Evolutionary conservation across 192 early-diverging fungal genomes (phyloP).

Genomic region (Phycomyces blakesleeanus): DNA sequence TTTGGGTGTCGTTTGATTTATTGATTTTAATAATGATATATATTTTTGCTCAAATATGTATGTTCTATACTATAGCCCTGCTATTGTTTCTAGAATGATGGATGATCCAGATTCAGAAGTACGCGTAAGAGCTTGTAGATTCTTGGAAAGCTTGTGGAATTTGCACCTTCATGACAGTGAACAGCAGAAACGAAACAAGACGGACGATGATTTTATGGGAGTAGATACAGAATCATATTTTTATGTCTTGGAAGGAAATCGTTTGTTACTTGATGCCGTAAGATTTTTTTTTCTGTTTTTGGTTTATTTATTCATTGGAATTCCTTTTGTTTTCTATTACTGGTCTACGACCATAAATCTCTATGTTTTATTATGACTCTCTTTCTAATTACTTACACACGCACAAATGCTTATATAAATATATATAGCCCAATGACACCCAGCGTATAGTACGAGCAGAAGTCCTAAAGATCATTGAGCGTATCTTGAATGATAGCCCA

Average conservation of each 20-base stretch:
- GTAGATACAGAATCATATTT: slow-evolving; percentile 35
- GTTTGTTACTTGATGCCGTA: slow-evolving; percentile 39
- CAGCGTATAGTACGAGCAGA: slow-evolving; percentile 24
- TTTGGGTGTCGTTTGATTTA: background rate
- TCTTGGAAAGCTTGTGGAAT: slow-evolving; percentile 46
- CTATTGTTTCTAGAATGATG: slow-evolving; percentile 36
- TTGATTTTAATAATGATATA: background rate
- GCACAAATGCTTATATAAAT: background rate
- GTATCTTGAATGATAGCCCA: slow-evolving; percentile 4
- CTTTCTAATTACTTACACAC: background rate
- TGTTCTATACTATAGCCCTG: slow-evolving; percentile 22
- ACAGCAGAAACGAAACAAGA: slow-evolving; percentile 8
- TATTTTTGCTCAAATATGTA: background rate
- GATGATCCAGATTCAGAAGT: slow-evolving; percentile 53
- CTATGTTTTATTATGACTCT: background rate
- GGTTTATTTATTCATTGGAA: too few species aligned
- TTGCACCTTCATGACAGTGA: slow-evolving; percentile 30
- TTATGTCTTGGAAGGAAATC: slow-evolving; percentile 42
- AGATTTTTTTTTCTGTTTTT: slow-evolving; percentile 12
- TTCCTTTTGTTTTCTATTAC: too few species aligned
- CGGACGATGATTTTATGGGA: background rate
- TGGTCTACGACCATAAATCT: too few species aligned
- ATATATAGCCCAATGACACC: slow-evolving; percentile 7
- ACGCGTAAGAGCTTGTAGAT: slow-evolving; percentile 43
- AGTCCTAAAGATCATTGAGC: slow-evolving; percentile 16